A percentile compares a stretch with the other conserved stretches of the same genome.
phyloP scores from a whole-genome alignment of 345 rosid species.

The Arabidopsis thaliana region TAIR10.1 NC_003075.7:14343001-14343500 shows the following conservation, averaged over 20 bases:
- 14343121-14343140: conserved; percentile 80
- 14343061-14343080: conserved; percentile 89
- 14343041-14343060: conserved; percentile 29
- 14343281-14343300: conserved; percentile 99
- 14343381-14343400: conserved; percentile 25
- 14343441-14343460: too few relatives aligned
- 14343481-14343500: neutral
- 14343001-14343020: conserved; percentile 25
- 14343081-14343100: conserved; percentile 86
- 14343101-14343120: conserved; percentile 99
- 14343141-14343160: conserved; percentile 1
- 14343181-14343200: conserved; percentile 16
- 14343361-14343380: conserved; percentile 43
- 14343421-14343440: too few relatives aligned
- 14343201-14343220: conserved; percentile 10
- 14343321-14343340: conserved; percentile 99
- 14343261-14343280: conserved; percentile 49
- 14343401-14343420: neutral
- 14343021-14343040: conserved; percentile 15
- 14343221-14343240: conserved; percentile 25
- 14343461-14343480: conserved; percentile 5
- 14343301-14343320: conserved; percentile 96
- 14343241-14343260: conserved; percentile 48
- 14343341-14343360: conserved; percentile 97
- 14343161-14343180: neutral